phyloP scores from a whole-genome alignment of 495 filamentous ascomycete species.

The Neurospora sp. region DNA sequence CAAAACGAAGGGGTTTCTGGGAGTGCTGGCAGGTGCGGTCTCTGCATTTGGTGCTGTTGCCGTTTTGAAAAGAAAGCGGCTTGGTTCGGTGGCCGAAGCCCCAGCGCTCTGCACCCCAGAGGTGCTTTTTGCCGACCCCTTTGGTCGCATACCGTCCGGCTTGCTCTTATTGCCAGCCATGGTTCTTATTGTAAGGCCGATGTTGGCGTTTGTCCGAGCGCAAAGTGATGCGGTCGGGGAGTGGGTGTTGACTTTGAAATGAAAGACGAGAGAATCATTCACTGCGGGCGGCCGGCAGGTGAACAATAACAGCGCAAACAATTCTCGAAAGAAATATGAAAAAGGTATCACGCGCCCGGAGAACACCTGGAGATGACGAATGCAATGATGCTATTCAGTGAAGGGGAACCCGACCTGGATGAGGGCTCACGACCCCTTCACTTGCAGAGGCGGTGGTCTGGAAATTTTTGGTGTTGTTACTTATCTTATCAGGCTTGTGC shows the following conservation, averaged over 20 bases:
- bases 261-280: background rate
- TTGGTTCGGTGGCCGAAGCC: background rate
- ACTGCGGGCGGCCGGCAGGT: background rate
- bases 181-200: background rate
- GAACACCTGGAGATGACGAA: background rate
- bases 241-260: background rate
- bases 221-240: background rate
- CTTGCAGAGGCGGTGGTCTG: background rate
- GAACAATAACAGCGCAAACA: background rate
- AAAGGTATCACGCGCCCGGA: background rate
- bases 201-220: background rate
- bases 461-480: background rate
- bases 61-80: background rate
- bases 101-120: background rate
- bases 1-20: background rate
- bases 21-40: background rate
- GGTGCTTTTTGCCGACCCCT: background rate
- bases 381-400: background rate
- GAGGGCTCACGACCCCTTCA: background rate
- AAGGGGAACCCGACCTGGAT: background rate
- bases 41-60: background rate
- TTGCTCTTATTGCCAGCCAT: background rate
- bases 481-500: background rate
- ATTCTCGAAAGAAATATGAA: background rate
- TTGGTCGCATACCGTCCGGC: background rate